These are phyloP conservation scores for Pulveroboletus sp. DNA, from an alignment of 768 basidiomycete species.

Conservation along the genomic window DNA sequence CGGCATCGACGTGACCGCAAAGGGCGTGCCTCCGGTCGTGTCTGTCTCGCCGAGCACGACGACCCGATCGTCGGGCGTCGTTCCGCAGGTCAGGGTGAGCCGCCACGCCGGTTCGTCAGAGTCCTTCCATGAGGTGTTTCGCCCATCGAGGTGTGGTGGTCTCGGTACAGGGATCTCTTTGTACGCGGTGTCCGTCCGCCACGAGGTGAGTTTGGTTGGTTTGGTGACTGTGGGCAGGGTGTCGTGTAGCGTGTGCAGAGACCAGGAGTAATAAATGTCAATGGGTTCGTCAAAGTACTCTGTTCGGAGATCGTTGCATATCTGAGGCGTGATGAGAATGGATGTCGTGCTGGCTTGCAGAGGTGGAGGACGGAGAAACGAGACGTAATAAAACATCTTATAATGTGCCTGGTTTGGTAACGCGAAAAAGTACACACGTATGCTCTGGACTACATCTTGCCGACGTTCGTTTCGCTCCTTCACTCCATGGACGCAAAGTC, in stretches of 20 bases:
- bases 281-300: conserved; percentile 53
- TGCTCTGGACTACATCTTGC: conserved; percentile 22
- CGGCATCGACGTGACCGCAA: conserved; percentile 70
- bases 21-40: conserved; percentile 41
- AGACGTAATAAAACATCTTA: conserved; percentile 82
- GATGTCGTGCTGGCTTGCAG: conserved; percentile 38
- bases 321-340: conserved; percentile 73
- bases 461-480: conserved; percentile 19
- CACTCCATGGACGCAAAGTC: conserved; percentile 10
- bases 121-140: no score
- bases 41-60: conserved; percentile 42
- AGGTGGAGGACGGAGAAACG: conserved; percentile 86
- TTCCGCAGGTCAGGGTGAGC: conserved; percentile 51
- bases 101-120: conserved; percentile 53
- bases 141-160: conserved; percentile 41
- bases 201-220: conserved; percentile 69
- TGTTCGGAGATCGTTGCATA: conserved; percentile 87
- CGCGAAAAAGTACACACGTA: no score
- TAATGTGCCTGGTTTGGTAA: no score
- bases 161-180: conserved; percentile 67
- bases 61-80: conserved; percentile 23
- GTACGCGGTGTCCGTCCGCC: conserved; percentile 64
- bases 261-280: conserved; percentile 75
- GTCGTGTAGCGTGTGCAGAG: conserved; percentile 22
- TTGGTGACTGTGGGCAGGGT: conserved; percentile 33